phyloP scores from a whole-genome alignment of 139 green algal genomes.

The Yamagishiella unicocca region DNA sequence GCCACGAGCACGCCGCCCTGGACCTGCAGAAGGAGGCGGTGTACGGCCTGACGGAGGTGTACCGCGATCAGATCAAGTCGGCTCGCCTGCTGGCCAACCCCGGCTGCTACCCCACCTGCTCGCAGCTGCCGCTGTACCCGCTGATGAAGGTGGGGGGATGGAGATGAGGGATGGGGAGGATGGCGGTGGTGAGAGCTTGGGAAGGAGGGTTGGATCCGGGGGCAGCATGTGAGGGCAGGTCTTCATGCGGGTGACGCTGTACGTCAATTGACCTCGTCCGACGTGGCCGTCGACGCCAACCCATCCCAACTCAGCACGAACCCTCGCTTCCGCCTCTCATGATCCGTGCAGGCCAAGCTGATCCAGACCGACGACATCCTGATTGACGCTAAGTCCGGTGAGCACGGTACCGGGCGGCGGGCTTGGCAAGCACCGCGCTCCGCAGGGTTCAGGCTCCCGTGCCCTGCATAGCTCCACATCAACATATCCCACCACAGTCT shows the following conservation, averaged over 20 bases:
- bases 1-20: slow-evolving; percentile 87
- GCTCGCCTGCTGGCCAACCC: slow-evolving; percentile 97
- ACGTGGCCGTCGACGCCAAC: no score
- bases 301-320: no score
- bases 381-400: slow-evolving; percentile 97
- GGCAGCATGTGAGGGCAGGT: not conserved
- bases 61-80: slow-evolving; percentile 67
- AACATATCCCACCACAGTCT: no score
- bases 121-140: slow-evolving; percentile 87
- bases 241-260: no score
- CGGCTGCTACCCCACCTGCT: slow-evolving; percentile 96
- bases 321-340: no score
- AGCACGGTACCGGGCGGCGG: no score
- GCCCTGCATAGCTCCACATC: no score
- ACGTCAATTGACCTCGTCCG: no score
- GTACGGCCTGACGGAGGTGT: slow-evolving; percentile 97
- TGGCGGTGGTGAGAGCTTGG: not conserved
- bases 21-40: slow-evolving; percentile 97
- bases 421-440: no score
- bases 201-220: not conserved
- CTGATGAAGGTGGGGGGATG: slow-evolving; percentile 69
- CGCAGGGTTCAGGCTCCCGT: no score
- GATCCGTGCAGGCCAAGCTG: slow-evolving; percentile 81
- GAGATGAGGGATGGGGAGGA: not conserved
- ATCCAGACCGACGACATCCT: slow-evolving; percentile 94